Evolutionary conservation across 1,139 yeast genomes (phyloP).

Genomic region (Hansenula sp.): DNA sequence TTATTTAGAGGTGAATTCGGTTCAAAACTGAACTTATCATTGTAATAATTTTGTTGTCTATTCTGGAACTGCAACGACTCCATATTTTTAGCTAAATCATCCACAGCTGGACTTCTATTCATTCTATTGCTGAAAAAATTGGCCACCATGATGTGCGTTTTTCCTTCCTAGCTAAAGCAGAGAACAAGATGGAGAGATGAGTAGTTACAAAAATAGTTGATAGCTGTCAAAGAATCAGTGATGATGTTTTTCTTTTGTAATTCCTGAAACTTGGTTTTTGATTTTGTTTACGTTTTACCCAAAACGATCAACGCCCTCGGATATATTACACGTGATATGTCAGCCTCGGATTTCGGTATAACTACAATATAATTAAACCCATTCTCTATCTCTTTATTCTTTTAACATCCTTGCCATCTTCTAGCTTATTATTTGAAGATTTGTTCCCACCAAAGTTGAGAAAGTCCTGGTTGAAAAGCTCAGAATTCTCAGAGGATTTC

Average conservation of each 20-base stretch:
- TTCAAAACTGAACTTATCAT: constrained; percentile 22
- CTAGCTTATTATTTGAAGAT: neutral
- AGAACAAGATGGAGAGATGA: no score
- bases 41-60: constrained; percentile 1
- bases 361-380: neutral
- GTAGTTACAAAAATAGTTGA: no score
- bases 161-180: no score
- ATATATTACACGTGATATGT: neutral
- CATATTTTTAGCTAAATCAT: constrained; percentile 21
- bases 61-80: constrained; percentile 20
- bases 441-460: constrained; percentile 12
- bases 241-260: constrained; percentile 2
- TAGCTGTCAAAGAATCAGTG: neutral
- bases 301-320: constrained; percentile 5
- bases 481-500: constrained; percentile 7
- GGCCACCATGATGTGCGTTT: constrained; percentile 17
- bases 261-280: constrained; percentile 7
- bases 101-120: constrained; percentile 16
- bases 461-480: constrained; percentile 17
- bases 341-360: neutral
- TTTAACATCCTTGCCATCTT: neutral
- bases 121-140: constrained; percentile 20
- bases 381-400: neutral
- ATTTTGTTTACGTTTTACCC: constrained; percentile 21
- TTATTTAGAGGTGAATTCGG: constrained; percentile 27